Base-by-base conservation (phyloP, 768 basidiomycete species). In the Mycena venus region DNA sequence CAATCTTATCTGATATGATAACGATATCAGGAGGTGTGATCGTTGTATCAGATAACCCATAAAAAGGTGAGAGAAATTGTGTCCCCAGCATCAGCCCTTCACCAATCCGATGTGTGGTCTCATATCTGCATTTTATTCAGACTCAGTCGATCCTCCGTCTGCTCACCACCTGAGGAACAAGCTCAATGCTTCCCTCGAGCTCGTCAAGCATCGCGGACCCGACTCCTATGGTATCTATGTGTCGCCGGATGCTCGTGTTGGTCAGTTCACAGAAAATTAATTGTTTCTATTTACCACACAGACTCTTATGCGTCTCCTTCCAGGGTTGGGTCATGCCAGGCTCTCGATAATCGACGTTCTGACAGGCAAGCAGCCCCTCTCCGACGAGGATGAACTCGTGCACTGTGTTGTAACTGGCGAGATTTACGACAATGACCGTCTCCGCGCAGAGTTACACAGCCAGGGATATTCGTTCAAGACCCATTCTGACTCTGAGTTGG, bases 381-480 rank as follows among this genome's bases (percentile, higher is more conserved):
- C 58, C 11, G 58, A 60, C 32, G 58, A 60, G 15, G 58, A 60
- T 31, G 75, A 69, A 11, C 25, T 67, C 21, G 58, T 76, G 15
- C 75, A 76, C 27, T 66, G 62, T 31, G 64, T 76, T 19, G 75
- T 75, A n/a, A 73, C 44, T 34, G 74, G 74, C 51, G 74, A 75
- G 55, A 44, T 73, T 25, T 73, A 76, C 51, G 75, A 76, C 67
- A 53, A 76, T 55, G 70, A 58, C 32, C 56, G 56, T 21, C 19
- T 58, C 29, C 56, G 56, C 17, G 34, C 32, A 21, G 56, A 58
- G 17, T n/a, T 58, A 12, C 56, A 58, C 6, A 11, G 21, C 32
- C 56, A 58, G 32, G 56, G 56, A 4, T 34, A 58, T 15, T n/a
- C 32, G 29, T 58, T 58, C 56, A 58, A 58, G 19, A 34, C 56